A percentile compares a stretch with the other conserved stretches of the same genome.
phyloP scores from a whole-genome alignment of 495 filamentous ascomycete species.

The Sporormia fimetaria region DNA sequence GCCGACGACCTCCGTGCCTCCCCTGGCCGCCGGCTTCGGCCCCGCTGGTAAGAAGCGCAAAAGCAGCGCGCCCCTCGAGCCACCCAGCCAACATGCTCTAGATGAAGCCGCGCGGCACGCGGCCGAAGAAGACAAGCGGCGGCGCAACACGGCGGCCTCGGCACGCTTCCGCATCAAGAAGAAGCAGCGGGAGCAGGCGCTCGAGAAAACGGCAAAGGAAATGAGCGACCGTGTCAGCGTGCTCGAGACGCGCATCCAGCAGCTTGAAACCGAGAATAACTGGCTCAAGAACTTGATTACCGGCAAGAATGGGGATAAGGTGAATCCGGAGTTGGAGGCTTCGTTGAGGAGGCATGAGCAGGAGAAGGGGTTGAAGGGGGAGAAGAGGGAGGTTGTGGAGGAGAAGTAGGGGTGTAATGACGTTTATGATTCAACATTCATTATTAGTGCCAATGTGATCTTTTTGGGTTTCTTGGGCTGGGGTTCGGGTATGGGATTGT shows the following conservation, averaged over 20 bases:
- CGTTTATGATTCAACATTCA: no score
- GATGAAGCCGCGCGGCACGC: slow-evolving; percentile 64
- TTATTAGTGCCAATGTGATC: no score
- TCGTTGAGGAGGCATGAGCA: no score
- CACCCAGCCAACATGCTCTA: slow-evolving; percentile 35
- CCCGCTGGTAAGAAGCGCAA: slow-evolving; percentile 44
- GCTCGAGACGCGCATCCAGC: slow-evolving; percentile 70
- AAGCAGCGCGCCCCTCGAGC: slow-evolving; percentile 32
- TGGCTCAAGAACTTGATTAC: slow-evolving; percentile 91
- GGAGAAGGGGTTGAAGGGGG: no score
- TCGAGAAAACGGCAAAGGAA: slow-evolving; percentile 84
- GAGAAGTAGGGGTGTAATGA: no score
- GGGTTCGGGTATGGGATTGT: not conserved
- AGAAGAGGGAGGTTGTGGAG: no score
- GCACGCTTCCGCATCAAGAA: slow-evolving; percentile 98
- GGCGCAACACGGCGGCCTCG: slow-evolving; percentile 88
- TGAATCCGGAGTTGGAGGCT: no score
- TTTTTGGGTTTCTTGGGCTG: not conserved
- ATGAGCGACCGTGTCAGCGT: slow-evolving; percentile 70
- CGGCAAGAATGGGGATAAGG: slow-evolving; percentile 67
- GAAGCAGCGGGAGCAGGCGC: slow-evolving; percentile 93
- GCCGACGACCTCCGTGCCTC: slow-evolving; percentile 34
- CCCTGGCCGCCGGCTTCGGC: slow-evolving; percentile 24
- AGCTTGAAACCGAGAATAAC: slow-evolving; percentile 89
- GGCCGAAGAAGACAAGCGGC: slow-evolving; percentile 93